Percentiles rank a stretch among this genome's conserved stretches.
Conservation (phyloP, 129 eudicot genomes). For the Arctium minus region DNA sequence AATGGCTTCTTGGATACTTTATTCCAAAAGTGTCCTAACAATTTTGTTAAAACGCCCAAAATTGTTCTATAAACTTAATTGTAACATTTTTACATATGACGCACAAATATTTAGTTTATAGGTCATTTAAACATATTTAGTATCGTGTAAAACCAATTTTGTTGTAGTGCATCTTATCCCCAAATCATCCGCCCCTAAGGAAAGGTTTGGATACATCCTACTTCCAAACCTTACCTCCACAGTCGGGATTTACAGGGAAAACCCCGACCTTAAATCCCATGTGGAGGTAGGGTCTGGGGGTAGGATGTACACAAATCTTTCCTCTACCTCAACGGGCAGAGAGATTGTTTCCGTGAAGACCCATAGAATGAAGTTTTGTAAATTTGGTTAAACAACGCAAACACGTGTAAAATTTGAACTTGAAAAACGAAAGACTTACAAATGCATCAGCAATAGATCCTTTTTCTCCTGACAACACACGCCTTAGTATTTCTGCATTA, state of each 20-base stretch:
- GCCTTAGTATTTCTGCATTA: constrained; percentile 68
- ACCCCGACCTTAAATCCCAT: no score
- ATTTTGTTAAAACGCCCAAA: background rate
- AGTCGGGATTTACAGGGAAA: no score
- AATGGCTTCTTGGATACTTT: background rate
- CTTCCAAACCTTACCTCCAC: background rate
- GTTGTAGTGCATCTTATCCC: background rate
- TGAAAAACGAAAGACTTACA: constrained; percentile 43
- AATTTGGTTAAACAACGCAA: background rate
- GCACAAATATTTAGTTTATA: background rate
- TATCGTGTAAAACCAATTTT: background rate
- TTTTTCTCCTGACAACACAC: constrained; percentile 78
- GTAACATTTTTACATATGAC: background rate
- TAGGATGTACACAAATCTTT: no score
- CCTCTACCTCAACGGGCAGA: no score
- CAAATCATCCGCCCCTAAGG: background rate
- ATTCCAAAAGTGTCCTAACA: background rate
- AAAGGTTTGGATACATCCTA: background rate
- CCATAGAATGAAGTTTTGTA: background rate
- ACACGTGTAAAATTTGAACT: background rate
- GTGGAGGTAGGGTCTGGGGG: no score
- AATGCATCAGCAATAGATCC: constrained; percentile 89
- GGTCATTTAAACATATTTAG: background rate
- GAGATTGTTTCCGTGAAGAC: background rate
- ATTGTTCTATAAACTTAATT: background rate